Percentiles rank a stretch among this genome's conserved stretches.
Conservation (phyloP, 192 early-diverging fungal species). For the Backusella tuberculispora region DNA sequence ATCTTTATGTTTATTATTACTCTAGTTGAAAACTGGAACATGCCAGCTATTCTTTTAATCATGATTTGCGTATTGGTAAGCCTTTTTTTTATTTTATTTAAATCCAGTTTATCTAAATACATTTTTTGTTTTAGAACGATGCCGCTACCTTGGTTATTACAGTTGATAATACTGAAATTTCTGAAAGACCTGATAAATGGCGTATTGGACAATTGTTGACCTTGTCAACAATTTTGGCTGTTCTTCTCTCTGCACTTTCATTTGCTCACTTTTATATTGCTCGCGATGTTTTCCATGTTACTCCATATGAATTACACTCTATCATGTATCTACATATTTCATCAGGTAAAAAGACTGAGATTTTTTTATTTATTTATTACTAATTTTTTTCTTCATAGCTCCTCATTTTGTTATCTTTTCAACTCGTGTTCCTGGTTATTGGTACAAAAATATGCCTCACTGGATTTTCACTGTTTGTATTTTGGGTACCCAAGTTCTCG, state of each 20-base stretch:
- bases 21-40: conserved; percentile 77
- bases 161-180: conserved; percentile 90
- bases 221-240: conserved; percentile 76
- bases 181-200: conserved; percentile 90
- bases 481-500: conserved; percentile 83
- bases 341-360: conserved; percentile 41
- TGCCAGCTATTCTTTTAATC: conserved; percentile 80
- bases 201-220: conserved; percentile 87
- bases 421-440: conserved; percentile 75
- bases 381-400: conserved; percentile 20
- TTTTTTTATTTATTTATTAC: neutral
- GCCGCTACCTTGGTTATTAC: conserved; percentile 90
- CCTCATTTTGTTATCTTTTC: conserved; percentile 92
- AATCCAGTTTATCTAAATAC: neutral
- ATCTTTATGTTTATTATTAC: conserved; percentile 92
- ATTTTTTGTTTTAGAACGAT: conserved; percentile 60
- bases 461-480: conserved; percentile 71
- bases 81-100: neutral
- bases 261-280: conserved; percentile 86
- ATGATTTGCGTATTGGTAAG: conserved; percentile 80
- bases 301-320: conserved; percentile 63
- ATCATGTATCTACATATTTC: conserved; percentile 95
- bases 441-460: conserved; percentile 77
- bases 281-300: conserved; percentile 58
- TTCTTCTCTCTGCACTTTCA: conserved; percentile 76